A percentile compares a stretch with the other conserved stretches of the same genome.
phyloP scores from a whole-genome alignment of 75 land plant species.

The Pseudotsuga menziesii region DNA sequence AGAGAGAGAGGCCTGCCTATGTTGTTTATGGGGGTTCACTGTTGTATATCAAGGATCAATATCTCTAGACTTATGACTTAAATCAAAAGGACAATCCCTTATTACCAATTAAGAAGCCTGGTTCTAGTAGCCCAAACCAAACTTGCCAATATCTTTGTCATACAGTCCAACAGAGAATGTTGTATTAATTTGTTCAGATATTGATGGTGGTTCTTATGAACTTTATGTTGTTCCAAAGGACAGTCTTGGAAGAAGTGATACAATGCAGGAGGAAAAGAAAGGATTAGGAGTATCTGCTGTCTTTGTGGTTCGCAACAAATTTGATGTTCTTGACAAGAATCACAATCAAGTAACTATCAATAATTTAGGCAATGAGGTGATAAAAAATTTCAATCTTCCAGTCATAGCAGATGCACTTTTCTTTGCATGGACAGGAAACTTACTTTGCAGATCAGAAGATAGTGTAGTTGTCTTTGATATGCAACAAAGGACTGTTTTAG shows the following conservation, averaged over 20 bases:
- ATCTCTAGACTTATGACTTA: no score
- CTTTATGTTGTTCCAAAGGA: no score
- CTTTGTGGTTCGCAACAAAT: slow-evolving; percentile 60
- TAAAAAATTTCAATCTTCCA: slow-evolving; percentile 49
- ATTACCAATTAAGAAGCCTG: slow-evolving; percentile 53
- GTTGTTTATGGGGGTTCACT: no score
- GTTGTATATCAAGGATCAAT: no score
- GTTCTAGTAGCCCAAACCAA: no score
- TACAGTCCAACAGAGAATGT: slow-evolving; percentile 78
- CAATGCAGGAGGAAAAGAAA: no score
- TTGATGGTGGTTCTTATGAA: slow-evolving; percentile 74
- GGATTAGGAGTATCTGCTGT: no score
- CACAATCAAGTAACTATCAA: slow-evolving; percentile 51
- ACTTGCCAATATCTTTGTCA: slow-evolving; percentile 53
- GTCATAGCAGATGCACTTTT: no score
- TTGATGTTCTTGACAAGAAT: slow-evolving; percentile 62
- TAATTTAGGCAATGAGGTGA: slow-evolving; percentile 61
- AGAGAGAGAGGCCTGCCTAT: no score
- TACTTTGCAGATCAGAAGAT: slow-evolving; percentile 69
- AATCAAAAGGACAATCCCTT: slow-evolving; percentile 48
- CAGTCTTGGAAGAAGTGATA: no score
- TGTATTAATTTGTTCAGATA: slow-evolving; percentile 63
- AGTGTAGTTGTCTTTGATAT: slow-evolving; percentile 66
- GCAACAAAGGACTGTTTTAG: no score
- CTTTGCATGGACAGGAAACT: no score